Conservation (phyloP, 2,329 filamentous ascomycete species). For the Venturia effusa region DNA sequence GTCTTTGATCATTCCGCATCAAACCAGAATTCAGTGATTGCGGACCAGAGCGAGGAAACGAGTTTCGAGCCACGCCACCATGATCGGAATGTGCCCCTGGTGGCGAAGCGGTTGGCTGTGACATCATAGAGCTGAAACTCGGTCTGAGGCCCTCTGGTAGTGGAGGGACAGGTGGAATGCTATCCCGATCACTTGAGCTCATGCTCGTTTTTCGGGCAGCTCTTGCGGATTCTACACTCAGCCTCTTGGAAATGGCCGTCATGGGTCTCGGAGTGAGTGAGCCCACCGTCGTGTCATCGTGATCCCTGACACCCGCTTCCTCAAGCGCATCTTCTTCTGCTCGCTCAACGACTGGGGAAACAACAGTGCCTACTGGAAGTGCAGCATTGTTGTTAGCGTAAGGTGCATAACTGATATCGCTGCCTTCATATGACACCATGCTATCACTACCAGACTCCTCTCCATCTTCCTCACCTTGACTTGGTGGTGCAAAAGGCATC, state of each 20-base stretch:
- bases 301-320: background rate
- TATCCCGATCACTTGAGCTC: background rate
- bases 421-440: constrained; percentile 11
- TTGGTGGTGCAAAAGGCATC: background rate
- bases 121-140: background rate
- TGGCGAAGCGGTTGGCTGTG: background rate
- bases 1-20: background rate
- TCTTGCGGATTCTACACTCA: background rate
- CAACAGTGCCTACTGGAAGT: background rate
- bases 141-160: constrained; percentile 6
- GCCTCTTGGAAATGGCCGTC: constrained; percentile 5
- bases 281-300: constrained; percentile 7
- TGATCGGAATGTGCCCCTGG: constrained; percentile 1
- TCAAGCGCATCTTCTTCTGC: constrained; percentile 1
- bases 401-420: constrained; percentile 2
- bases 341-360: background rate
- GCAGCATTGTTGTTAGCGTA: background rate
- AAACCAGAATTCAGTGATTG: background rate
- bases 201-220: constrained; percentile 1
- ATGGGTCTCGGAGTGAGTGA: constrained; percentile 9
- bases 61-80: background rate
- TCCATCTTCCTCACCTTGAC: constrained; percentile 8
- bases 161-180: constrained; percentile 11
- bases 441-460: constrained; percentile 10
- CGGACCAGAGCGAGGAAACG: background rate